Conservation (phyloP, 306 rosid species). For the Lathyrus oleraceus region DNA sequence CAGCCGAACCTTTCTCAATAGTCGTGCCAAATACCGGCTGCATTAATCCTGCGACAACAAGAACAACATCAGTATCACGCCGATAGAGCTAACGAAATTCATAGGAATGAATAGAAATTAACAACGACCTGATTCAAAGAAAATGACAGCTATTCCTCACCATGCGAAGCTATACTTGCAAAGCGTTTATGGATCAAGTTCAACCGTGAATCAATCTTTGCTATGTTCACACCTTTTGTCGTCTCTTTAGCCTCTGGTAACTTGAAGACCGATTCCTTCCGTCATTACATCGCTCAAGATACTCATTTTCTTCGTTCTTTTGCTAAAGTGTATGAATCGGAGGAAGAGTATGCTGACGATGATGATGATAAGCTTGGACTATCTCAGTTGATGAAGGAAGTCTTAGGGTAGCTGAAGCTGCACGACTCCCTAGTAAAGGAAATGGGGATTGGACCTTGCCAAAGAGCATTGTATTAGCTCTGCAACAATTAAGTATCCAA, state of each 20-base stretch:
- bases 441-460: slow-evolving; percentile 72
- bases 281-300: slow-evolving; percentile 77
- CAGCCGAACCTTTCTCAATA: too few species aligned
- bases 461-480: slow-evolving; percentile 60
- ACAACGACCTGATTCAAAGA: too few species aligned
- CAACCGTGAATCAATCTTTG: slow-evolving; percentile 59
- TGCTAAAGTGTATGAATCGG: slow-evolving; percentile 66
- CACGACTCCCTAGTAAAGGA: slow-evolving; percentile 80
- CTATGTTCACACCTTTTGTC: slow-evolving; percentile 72
- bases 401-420: slow-evolving; percentile 53
- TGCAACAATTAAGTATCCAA: slow-evolving; percentile 80
- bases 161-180: slow-evolving; percentile 63
- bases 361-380: slow-evolving; percentile 76
- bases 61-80: too few species aligned
- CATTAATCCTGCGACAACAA: too few species aligned
- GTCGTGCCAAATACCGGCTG: too few species aligned
- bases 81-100: too few species aligned
- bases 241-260: slow-evolving; percentile 73
- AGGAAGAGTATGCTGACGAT: slow-evolving; percentile 92
- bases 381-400: slow-evolving; percentile 47
- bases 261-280: slow-evolving; percentile 74
- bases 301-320: slow-evolving; percentile 85
- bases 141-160: slow-evolving; percentile 56
- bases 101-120: too few species aligned
- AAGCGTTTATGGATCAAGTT: slow-evolving; percentile 77